Base-by-base conservation (phyloP, 2,329 filamentous ascomycete genomes). In the Pseudomassariella vexata region DNA sequence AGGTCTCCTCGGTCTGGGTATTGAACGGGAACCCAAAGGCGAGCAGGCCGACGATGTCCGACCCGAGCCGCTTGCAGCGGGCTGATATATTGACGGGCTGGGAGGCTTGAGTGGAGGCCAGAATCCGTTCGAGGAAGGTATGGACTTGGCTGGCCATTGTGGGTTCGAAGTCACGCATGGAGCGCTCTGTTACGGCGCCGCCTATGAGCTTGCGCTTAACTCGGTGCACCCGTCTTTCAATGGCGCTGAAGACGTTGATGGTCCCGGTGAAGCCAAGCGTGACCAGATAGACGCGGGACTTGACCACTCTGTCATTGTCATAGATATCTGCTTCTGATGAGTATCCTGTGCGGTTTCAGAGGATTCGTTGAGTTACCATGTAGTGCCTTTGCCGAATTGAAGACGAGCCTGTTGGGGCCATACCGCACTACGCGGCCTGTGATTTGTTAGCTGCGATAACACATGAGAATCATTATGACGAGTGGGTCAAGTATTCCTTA, bases 1-100 rank as follows among this genome's bases (percentile, higher is more conserved):
- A 39, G 3, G 16, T 29, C 11, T 32, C 32, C 11, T 41, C 37
- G 3, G 43, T 40, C 18, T 46, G 43, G 3, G 34, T 37, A 5
- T 39, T 38, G 24, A 47, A 30, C 19, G 34, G 15, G 17, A 39
- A 44, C 6, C 45, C 45, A 23, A 47, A 46, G 17, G 41, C 43
- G 6, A 47, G 38, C 4, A 36, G 24, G 10, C 37, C 41, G 15
- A 44, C 35, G 14, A 47, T 33, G 20, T 47, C 45, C 32, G 41
- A 36, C 6, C 34, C 33, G 14, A 46, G 28, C 8, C 35, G 32
- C 19, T 39, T 37, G 21, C 30, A 32, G 10, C 32, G 27, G 9
- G 24, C 30, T 9, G 39, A 32, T 37, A 47, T 41, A 20, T 47
- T 39, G 8, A 47, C 37, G 6, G 37, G 25, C 14, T 37, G 20